Evolutionary conservation across 73 alveolate species (phyloP).

Genomic region (Stentor coeruleus): DNA sequence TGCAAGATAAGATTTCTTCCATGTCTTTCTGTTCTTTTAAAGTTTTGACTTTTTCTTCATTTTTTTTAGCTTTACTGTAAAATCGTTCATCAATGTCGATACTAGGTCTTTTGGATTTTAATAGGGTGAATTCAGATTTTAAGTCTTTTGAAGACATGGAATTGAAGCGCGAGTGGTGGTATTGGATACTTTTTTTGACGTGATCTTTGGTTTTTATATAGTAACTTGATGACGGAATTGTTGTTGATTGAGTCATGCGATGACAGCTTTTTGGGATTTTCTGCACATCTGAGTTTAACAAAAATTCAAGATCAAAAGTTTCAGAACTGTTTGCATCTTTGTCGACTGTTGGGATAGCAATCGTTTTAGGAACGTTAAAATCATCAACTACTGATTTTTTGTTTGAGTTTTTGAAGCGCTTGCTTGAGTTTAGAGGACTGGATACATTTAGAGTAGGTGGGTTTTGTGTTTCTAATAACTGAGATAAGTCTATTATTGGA

Average conservation of each 20-base stretch:
- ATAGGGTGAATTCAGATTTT: not conserved
- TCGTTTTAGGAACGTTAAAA: not conserved
- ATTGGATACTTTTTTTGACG: not conserved
- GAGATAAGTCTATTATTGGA: too few species aligned
- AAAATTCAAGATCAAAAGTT: not conserved
- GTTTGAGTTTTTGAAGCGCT: too few species aligned
- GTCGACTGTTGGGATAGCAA: not conserved
- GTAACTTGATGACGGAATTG: not conserved
- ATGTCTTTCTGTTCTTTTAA: not conserved
- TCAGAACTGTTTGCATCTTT: conserved; percentile 6
- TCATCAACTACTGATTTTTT: not conserved
- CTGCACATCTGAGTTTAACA: conserved; percentile 2
- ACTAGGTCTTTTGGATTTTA: not conserved
- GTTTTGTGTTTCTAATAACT: too few species aligned
- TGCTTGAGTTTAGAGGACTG: too few species aligned
- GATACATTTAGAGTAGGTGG: too few species aligned
- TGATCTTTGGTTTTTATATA: not conserved
- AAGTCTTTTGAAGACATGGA: not conserved
- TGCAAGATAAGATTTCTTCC: conserved; percentile 1
- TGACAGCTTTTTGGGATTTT: conserved; percentile 4
- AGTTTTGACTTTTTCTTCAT: not conserved
- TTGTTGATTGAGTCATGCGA: conserved; percentile 9
- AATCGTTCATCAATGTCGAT: conserved; percentile 5
- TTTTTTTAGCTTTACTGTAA: not conserved
- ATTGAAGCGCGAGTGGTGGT: not conserved